Conservation (phyloP, 352 stramenopile species). For the Phytopythium cucurbitacearum region DNA sequence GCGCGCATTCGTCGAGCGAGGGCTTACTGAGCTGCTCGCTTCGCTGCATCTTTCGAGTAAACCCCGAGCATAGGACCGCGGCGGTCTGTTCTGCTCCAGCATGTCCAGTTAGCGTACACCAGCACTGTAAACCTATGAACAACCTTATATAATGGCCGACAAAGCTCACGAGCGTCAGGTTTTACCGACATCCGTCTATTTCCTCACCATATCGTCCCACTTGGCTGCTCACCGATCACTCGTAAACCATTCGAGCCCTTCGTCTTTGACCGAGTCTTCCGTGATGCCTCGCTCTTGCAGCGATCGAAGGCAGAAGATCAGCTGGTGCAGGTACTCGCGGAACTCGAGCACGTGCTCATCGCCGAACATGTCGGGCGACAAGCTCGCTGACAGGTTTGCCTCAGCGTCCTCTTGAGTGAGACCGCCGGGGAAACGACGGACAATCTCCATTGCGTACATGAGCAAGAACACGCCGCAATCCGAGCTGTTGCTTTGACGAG, state of each 20-base stretch:
- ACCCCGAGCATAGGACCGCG: background rate
- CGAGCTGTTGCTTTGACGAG: slow-evolving; percentile 90
- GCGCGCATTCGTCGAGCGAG: slow-evolving; percentile 50
- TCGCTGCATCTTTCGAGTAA: background rate
- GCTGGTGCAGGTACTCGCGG: slow-evolving; percentile 73
- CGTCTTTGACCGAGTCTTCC: slow-evolving; percentile 43
- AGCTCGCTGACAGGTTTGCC: slow-evolving; percentile 30
- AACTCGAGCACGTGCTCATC: slow-evolving; percentile 68
- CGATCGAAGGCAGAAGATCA: slow-evolving; percentile 65
- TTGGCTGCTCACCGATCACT: slow-evolving; percentile 28
- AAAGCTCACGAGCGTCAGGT: background rate
- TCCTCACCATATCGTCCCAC: background rate
- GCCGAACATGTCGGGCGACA: slow-evolving; percentile 62
- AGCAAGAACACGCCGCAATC: slow-evolving; percentile 90
- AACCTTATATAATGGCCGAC: background rate
- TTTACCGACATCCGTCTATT: background rate
- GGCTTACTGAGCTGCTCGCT: slow-evolving; percentile 32
- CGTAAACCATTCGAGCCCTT: slow-evolving; percentile 53
- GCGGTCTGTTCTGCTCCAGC: background rate
- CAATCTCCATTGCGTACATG: slow-evolving; percentile 71
- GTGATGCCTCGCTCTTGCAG: slow-evolving; percentile 42
- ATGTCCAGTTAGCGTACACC: background rate
- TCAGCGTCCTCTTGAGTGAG: slow-evolving; percentile 51
- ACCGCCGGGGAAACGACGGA: slow-evolving; percentile 50
- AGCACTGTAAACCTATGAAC: background rate